Conservation (phyloP, 2,329 filamentous ascomycete genomes). For the Hymenoscyphus repandus region DNA sequence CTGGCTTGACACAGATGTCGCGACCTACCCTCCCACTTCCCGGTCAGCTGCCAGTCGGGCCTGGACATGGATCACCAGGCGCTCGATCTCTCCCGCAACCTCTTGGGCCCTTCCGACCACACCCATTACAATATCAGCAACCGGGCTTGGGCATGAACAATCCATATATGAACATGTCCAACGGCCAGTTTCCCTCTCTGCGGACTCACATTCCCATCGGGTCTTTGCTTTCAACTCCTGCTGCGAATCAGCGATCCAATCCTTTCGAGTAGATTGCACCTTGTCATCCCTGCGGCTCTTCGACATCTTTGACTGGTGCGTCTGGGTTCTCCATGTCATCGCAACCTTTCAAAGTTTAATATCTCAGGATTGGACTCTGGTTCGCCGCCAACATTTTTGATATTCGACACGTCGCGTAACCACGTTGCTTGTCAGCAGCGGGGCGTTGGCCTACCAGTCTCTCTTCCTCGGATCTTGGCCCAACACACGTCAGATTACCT, state of each 20-base stretch:
- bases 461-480: too few species aligned
- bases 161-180: not conserved
- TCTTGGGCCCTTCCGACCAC: not conserved
- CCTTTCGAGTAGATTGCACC: not conserved
- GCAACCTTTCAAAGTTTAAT: too few species aligned
- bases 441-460: too few species aligned
- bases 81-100: not conserved
- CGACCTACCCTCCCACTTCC: not conserved
- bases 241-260: not conserved
- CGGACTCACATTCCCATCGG: constrained; percentile 6
- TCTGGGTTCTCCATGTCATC: too few species aligned
- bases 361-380: too few species aligned
- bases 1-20: not conserved
- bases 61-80: not conserved
- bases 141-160: not conserved
- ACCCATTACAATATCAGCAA: not conserved
- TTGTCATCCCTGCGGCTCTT: not conserved
- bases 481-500: too few species aligned
- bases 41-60: not conserved
- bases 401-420: too few species aligned
- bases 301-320: not conserved
- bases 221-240: constrained; percentile 4
- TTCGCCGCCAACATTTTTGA: too few species aligned
- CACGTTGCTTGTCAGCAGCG: too few species aligned
- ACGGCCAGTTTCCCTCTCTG: not conserved